A percentile compares a stretch with the other conserved stretches of the same genome.
Evolutionary conservation across 345 rosid species (phyloP).

Genomic region (Anacardium occidentale): DNA sequence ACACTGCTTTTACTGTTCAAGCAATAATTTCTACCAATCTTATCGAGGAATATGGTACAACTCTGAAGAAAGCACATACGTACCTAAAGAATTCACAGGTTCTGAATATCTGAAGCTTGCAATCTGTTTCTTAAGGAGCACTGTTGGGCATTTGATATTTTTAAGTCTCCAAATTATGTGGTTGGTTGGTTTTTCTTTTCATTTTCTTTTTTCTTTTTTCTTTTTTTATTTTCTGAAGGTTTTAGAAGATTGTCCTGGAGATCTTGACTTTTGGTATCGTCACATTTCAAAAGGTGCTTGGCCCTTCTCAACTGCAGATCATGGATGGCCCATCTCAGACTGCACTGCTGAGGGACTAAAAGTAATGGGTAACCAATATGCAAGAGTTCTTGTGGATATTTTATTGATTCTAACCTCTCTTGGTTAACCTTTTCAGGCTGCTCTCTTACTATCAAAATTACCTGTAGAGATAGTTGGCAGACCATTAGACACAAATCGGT

Average conservation of each 20-base stretch:
- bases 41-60: conserved; percentile 63
- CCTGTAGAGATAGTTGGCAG: conserved; percentile 78
- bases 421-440: conserved; percentile 49
- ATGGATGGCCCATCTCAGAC: conserved; percentile 98
- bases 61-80: conserved; percentile 64
- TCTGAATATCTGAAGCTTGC: conserved; percentile 16
- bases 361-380: conserved; percentile 39
- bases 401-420: conserved; percentile 18
- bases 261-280: conserved; percentile 78
- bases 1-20: conserved; percentile 81
- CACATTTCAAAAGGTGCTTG: conserved; percentile 99
- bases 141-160: not conserved
- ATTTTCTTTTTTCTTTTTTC: too few species aligned
- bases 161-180: conserved; percentile 1
- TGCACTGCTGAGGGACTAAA: conserved; percentile 93
- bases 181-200: conserved; percentile 16
- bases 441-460: conserved; percentile 65
- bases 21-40: conserved; percentile 77
- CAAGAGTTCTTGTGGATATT: conserved; percentile 1
- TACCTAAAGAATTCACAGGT: conserved; percentile 81
- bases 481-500: conserved; percentile 51
- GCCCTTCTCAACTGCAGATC: conserved; percentile 97
- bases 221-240: conserved; percentile 52
- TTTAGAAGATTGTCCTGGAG: conserved; percentile 77
- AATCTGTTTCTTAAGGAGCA: conserved; percentile 14